Percentiles rank a stretch among this genome's conserved stretches.
phyloP scores from a whole-genome alignment of 441 rosid species.

The Gossypium armourianum region DNA sequence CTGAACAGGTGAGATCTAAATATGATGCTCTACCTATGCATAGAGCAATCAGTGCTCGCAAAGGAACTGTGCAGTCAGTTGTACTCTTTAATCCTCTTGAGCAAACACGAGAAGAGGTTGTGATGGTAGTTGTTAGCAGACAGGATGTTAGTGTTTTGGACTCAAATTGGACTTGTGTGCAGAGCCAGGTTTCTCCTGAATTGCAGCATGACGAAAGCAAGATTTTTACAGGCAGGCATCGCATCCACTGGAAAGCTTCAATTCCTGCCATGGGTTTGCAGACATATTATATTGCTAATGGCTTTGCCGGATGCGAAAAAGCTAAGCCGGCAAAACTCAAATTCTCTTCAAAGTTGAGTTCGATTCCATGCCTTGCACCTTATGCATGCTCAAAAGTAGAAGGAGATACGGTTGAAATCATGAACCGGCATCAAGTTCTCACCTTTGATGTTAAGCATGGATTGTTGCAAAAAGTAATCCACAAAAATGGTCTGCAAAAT shows the following conservation, averaged over 20 bases:
- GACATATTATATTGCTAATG: conserved; percentile 67
- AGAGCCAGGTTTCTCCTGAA: conserved; percentile 89
- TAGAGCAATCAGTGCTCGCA: conserved; percentile 48
- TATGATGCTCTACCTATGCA: conserved; percentile 75
- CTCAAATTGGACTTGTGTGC: conserved; percentile 76
- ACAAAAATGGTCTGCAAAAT: conserved; percentile 34
- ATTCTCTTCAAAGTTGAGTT: conserved; percentile 33
- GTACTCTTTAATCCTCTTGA: conserved; percentile 73
- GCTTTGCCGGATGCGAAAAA: conserved; percentile 64
- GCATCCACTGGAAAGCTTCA: conserved; percentile 78
- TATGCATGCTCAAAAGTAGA: conserved; percentile 60
- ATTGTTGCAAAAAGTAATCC: conserved; percentile 46
- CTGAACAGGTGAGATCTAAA: conserved; percentile 65
- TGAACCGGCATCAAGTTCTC: conserved; percentile 57
- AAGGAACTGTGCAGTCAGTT: conserved; percentile 67
- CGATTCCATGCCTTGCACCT: conserved; percentile 56
- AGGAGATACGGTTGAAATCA: conserved; percentile 44
- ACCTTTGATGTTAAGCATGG: conserved; percentile 54
- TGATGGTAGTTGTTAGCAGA: conserved; percentile 52
- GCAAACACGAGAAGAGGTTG: conserved; percentile 75
- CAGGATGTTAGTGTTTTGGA: conserved; percentile 68
- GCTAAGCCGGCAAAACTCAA: conserved; percentile 56
- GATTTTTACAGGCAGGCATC: conserved; percentile 69
- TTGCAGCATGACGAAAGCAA: conserved; percentile 58
- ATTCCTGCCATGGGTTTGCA: conserved; percentile 80